These are phyloP conservation scores for Trichopus zeylanicus DNA, from an alignment of 116 monocot species.

Conservation along the genomic window DNA sequence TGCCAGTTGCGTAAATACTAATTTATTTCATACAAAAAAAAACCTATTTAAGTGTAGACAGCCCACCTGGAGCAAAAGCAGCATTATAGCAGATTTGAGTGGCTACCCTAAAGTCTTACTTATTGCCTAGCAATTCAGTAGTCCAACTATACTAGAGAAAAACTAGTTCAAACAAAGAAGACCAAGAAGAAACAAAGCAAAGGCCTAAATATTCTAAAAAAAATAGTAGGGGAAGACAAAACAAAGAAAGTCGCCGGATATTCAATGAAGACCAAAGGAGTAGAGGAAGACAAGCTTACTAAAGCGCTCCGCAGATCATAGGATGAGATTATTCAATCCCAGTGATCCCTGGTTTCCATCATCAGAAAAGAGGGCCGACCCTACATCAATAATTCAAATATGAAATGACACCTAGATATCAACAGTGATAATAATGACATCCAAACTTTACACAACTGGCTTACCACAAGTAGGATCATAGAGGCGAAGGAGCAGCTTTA, in stretches of 20 bases:
- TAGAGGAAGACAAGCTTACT: no score
- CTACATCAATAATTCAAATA: conserved; percentile 20
- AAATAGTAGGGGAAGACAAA: neutral
- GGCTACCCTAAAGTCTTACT: no score
- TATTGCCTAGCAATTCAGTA: no score
- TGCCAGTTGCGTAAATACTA: no score
- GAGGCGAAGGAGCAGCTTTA: conserved; percentile 70
- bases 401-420: neutral
- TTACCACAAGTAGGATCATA: conserved; percentile 75
- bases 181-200: no score
- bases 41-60: no score
- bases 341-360: conserved; percentile 15
- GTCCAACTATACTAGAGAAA: no score
- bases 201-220: neutral
- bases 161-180: no score
- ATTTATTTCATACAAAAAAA: no score
- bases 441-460: conserved; percentile 5
- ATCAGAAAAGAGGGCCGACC: conserved; percentile 31
- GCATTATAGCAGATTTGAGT: no score
- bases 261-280: no score
- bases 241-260: neutral
- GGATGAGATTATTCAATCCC: neutral
- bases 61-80: no score
- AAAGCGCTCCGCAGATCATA: neutral
- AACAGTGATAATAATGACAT: neutral